A percentile compares a stretch with the other conserved stretches of the same genome.
These are phyloP conservation scores for Ophiostoma sp. DNA, from an alignment of 2,329 filamentous ascomycete species.

Conservation along the genomic window DNA sequence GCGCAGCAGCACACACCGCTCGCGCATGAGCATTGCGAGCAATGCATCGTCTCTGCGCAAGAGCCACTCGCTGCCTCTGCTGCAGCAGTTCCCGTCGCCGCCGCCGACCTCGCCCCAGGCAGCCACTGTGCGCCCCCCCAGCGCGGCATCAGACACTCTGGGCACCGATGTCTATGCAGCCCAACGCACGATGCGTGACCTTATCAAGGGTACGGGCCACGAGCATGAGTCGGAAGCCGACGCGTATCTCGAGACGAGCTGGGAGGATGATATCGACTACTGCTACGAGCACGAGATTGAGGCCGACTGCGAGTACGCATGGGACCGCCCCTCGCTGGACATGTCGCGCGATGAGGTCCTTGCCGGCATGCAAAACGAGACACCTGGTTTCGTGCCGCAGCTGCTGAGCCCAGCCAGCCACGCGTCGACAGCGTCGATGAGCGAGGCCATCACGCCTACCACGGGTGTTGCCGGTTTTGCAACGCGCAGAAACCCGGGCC, in stretches of 20 bases:
- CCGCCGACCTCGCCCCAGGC: constrained; percentile 9
- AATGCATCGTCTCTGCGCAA: constrained; percentile 48
- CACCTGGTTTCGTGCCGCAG: constrained; percentile 17
- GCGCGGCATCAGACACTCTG: constrained; percentile 49
- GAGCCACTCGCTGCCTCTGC: constrained; percentile 51
- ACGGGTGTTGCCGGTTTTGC: constrained; percentile 17
- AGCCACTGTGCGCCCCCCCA: constrained; percentile 31
- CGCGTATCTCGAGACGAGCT: constrained; percentile 40
- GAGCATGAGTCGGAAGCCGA: constrained; percentile 30
- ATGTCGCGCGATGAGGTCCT: constrained; percentile 33
- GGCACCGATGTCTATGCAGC: constrained; percentile 41
- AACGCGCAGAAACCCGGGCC: constrained; percentile 28
- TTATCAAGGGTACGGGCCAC: constrained; percentile 24
- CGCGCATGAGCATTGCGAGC: constrained; percentile 43
- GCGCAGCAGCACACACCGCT: constrained; percentile 32
- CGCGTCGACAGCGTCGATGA: constrained; percentile 37
- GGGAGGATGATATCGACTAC: constrained; percentile 67
- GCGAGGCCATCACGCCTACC: constrained; percentile 44
- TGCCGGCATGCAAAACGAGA: constrained; percentile 27
- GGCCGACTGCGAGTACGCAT: constrained; percentile 61
- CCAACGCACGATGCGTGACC: constrained; percentile 33
- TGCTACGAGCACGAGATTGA: constrained; percentile 65
- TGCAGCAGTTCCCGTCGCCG: constrained; percentile 42
- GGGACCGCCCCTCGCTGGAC: constrained; percentile 55
- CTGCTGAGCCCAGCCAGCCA: constrained; percentile 45